A percentile compares a stretch with the other conserved stretches of the same genome.
These are phyloP conservation scores for Fusarium gaditjirri DNA, from an alignment of 2,329 filamentous ascomycete genomes.

Conservation along the genomic window DNA sequence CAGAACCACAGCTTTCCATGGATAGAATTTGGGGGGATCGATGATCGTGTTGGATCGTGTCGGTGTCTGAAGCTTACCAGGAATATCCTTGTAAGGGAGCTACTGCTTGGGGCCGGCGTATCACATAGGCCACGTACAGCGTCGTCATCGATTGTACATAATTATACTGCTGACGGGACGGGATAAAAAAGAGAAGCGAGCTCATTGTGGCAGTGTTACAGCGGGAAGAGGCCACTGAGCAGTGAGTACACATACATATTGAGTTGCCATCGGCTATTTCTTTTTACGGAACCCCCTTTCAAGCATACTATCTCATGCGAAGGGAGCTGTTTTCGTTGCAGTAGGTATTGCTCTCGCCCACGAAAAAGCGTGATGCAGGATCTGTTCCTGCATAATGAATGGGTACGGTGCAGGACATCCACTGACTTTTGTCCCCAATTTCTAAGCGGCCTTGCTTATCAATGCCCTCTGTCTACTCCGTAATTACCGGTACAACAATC, in stretches of 20 bases:
- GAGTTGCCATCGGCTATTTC: neutral
- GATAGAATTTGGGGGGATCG: conserved; percentile 10
- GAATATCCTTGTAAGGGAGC: conserved; percentile 16
- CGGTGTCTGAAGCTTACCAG: conserved; percentile 16
- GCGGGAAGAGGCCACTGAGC: neutral
- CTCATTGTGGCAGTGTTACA: neutral
- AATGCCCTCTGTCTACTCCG: conserved; percentile 6
- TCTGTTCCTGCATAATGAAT: conserved; percentile 31
- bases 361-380: conserved; percentile 17
- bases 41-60: conserved; percentile 27
- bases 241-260: neutral
- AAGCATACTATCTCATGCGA: neutral
- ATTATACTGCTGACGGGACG: conserved; percentile 6
- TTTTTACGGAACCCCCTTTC: neutral
- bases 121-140: conserved; percentile 30
- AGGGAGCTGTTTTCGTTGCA: neutral
- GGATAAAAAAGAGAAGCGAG: neutral
- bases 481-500: conserved; percentile 24
- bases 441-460: conserved; percentile 1
- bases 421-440: conserved; percentile 2
- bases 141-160: conserved; percentile 36
- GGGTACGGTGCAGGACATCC: neutral
- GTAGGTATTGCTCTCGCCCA: neutral
- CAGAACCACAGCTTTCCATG: neutral
- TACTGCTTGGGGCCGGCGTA: conserved; percentile 6